Conservation (phyloP, 495 filamentous ascomycete species). For the Aspergillus olivimuriae region DNA sequence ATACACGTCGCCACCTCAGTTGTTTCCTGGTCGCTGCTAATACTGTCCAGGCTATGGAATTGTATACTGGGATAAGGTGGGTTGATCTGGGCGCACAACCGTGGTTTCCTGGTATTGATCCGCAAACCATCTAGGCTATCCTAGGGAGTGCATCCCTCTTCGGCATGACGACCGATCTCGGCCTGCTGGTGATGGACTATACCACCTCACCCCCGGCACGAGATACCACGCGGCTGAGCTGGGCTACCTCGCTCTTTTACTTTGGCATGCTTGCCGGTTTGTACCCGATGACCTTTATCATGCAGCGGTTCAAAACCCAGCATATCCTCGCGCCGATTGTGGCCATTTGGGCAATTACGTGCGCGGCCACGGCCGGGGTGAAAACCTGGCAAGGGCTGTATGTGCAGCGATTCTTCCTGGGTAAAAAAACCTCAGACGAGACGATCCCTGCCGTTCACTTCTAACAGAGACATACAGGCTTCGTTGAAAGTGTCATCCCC, state of each 20-base stretch:
- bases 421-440: too few species aligned
- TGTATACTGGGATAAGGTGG: slow-evolving; percentile 73
- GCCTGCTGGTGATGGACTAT: slow-evolving; percentile 45
- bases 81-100: neutral
- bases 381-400: slow-evolving; percentile 58
- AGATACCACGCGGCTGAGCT: slow-evolving; percentile 58
- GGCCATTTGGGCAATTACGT: slow-evolving; percentile 59
- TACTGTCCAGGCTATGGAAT: slow-evolving; percentile 51
- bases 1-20: too few species aligned
- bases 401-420: slow-evolving; percentile 64
- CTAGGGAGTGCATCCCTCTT: slow-evolving; percentile 65
- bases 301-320: slow-evolving; percentile 60
- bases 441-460: too few species aligned
- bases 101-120: neutral
- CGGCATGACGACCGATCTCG: slow-evolving; percentile 66
- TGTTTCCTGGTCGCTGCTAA: too few species aligned
- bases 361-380: slow-evolving; percentile 62
- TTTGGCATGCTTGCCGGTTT: slow-evolving; percentile 70
- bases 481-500: slow-evolving; percentile 60
- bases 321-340: slow-evolving; percentile 57
- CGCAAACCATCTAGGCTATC: slow-evolving; percentile 48
- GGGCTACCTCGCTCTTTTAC: slow-evolving; percentile 75
- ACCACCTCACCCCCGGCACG: slow-evolving; percentile 48
- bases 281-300: slow-evolving; percentile 63
- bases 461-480: slow-evolving; percentile 33